Evolutionary conservation across 139 green algal species (phyloP), one percentile per base, ranked within the genome.

Genomic region (Dunaliella primolecta): DNA sequence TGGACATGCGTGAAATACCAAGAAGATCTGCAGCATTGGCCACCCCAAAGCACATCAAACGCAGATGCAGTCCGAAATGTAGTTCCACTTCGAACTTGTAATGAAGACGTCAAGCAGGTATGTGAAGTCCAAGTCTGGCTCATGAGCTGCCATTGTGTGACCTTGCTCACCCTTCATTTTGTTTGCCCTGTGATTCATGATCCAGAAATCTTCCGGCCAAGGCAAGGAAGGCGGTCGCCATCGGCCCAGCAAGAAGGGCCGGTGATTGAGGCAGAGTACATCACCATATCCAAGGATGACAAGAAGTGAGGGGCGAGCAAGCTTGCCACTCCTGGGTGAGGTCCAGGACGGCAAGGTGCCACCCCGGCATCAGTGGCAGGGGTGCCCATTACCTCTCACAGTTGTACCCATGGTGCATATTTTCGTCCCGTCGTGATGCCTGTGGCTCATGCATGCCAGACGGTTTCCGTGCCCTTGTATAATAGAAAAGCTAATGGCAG

Each of bases 211-310:
- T 82, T 70, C 77, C 77, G 36, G 11, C 27, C 23, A 34, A 37
- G 75, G n/a, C 27, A 30, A 3, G 21, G 75, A 3, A 80, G 32
- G 75, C 32, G 75, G n/a, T 36, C 29, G 75, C 75, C 1, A 11
- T 32, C 34, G 24, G 38, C 15, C 15, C 78, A 83, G 37, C 78
- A 83, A 32, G 78, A 74, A 1, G 78, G 78, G 7, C 78, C 78
- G 36, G 36, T 83, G 24, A 75, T 83, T 21, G 78, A 83, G 36
- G 78, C 78, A 25, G 78, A 83, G 37, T 83, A 75, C 37, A 36
- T 33, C 27, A 38, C 70, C 2, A 29, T 83, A 1, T 27, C 11
- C 75, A 80, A 80, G 75, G 30, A 80, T 3, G 21, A 80, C 15
- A 15, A 64, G 7, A 64, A 64, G 46, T 64, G 46, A 64, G 46